Percentiles rank a stretch among this genome's conserved stretches.
Conservation (phyloP, 2,329 filamentous ascomycete genomes). For the Ceratocystiopsis sp. region DNA sequence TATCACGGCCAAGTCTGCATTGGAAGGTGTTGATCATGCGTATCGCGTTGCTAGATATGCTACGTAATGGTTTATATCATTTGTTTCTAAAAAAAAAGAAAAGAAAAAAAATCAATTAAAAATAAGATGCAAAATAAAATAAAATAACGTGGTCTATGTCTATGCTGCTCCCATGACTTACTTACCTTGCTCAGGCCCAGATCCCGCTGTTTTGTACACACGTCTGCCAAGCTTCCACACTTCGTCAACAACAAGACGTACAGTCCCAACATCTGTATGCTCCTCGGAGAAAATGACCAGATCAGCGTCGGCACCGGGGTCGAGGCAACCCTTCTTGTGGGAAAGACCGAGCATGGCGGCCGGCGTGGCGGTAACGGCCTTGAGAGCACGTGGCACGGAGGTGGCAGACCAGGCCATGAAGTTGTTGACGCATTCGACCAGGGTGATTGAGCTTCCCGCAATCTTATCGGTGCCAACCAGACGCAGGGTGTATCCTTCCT, state of each 20-base stretch:
- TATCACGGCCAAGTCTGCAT: too few relatives aligned
- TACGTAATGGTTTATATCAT: too few relatives aligned
- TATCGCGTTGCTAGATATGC: too few relatives aligned
- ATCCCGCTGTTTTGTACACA: conserved; percentile 22
- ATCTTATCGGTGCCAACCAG: conserved; percentile 66
- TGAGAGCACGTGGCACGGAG: conserved; percentile 49
- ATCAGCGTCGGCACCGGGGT: conserved; percentile 50
- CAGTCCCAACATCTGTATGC: too few relatives aligned
- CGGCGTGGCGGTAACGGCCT: conserved; percentile 59
- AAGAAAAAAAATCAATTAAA: too few relatives aligned
- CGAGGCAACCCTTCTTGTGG: conserved; percentile 47
- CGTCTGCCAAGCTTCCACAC: conserved; percentile 63
- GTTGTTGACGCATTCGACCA: conserved; percentile 73
- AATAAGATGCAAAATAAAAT: too few relatives aligned
- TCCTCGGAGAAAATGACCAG: conserved; percentile 52
- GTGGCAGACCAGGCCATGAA: conserved; percentile 60
- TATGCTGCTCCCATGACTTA: too few relatives aligned
- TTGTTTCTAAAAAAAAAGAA: too few relatives aligned
- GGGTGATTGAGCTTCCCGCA: conserved; percentile 54
- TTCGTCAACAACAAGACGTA: conserved; percentile 49
- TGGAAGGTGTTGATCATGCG: too few relatives aligned
- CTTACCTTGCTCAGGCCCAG: too few relatives aligned
- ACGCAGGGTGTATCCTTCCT: conserved; percentile 54
- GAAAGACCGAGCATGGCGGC: conserved; percentile 58
- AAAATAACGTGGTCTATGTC: too few relatives aligned